Base-by-base conservation (phyloP, 2,329 filamentous ascomycete species). In the Aureobasidium sp. region DNA sequence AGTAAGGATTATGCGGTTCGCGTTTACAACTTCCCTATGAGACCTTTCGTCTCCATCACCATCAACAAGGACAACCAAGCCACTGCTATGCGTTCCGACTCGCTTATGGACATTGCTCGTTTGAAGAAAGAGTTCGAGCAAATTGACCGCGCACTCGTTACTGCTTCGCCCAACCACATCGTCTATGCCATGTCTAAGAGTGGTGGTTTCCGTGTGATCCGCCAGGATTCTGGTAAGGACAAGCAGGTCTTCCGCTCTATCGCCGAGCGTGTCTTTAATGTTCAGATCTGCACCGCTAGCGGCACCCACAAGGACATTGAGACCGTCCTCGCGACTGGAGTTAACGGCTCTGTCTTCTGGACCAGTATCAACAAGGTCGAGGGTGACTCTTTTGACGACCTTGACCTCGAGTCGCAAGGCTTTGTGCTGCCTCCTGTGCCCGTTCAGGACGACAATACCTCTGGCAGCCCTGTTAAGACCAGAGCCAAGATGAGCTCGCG, bases 51-150 rank as follows among this genome's bases (percentile, higher is more conserved):
- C 67, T 89, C 92, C 24, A 94, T 99, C 71, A 86, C 84, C 13
- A 84, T 97, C 69, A 74, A 82, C 70, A 72, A 73, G 44, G 75
- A 76, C 80, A 85, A 72, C 78, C 83, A 66, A 75, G 81, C 64
- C 76, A 81, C 64, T 75, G 81, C 87, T 3, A 87, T 97, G 73
- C 87, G 88, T 41, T 85, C 90, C 63, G 88, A 93, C 67, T 84
- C 87, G 47, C 87, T 96, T 69, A 89, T 96, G 80, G 91, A 96
- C 69, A 94, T 99, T 71, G 93, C 94, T 57, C 86, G 92, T 63
- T 82, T 97, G 66, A 96, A 96, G 82, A 97, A 97, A 78, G 92
- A 96, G 5, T 97, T 97, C 70, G 94, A 99, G 71, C 94, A 97
- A 77, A 87, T 97, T 65, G 94, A 99, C 72, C 89, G 95, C 67